Evolutionary conservation across 371 early-diverging fungal genomes (phyloP).

Genomic region (Actinomortierella ambigua): DNA sequence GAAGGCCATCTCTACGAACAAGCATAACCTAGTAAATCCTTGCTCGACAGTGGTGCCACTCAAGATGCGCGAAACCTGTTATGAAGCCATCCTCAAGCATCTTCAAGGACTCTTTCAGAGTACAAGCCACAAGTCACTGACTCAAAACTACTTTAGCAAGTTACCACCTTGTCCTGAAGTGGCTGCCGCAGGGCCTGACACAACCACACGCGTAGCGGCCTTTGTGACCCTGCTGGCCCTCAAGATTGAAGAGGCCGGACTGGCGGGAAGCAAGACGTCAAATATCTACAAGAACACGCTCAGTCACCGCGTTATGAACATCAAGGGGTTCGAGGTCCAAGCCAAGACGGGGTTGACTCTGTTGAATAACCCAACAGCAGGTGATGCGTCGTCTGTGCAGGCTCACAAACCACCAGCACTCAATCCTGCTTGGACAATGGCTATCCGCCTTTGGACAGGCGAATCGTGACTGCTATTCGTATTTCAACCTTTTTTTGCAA

Average conservation of each 20-base stretch:
- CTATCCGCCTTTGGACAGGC: too few species aligned
- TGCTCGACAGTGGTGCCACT: conserved; percentile 25
- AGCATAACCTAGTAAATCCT: conserved; percentile 11
- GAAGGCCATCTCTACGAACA: conserved; percentile 6
- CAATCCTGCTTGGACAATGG: too few species aligned
- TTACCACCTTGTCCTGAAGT: neutral
- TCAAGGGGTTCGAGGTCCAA: conserved; percentile 39
- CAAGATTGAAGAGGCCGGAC: conserved; percentile 22
- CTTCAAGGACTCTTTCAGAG: conserved; percentile 18
- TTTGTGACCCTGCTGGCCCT: conserved; percentile 26
- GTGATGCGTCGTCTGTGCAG: too few species aligned
- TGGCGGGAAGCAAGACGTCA: conserved; percentile 22
- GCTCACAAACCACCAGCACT: too few species aligned
- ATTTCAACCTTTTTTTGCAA: too few species aligned
- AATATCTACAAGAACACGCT: conserved; percentile 24
- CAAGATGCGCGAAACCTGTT: conserved; percentile 35
- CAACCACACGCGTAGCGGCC: neutral
- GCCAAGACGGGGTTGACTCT: conserved; percentile 6
- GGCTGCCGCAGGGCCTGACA: neutral
- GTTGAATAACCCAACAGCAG: too few species aligned
- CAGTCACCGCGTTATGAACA: conserved; percentile 30
- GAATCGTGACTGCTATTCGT: too few species aligned
- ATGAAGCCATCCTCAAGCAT: conserved; percentile 21
- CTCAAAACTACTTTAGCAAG: conserved; percentile 13
- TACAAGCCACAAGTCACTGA: conserved; percentile 17